A percentile compares a stretch with the other conserved stretches of the same genome.
Evolutionary conservation across 345 rosid genomes (phyloP).

Genomic region (Excoecaria cochinchinensis): DNA sequence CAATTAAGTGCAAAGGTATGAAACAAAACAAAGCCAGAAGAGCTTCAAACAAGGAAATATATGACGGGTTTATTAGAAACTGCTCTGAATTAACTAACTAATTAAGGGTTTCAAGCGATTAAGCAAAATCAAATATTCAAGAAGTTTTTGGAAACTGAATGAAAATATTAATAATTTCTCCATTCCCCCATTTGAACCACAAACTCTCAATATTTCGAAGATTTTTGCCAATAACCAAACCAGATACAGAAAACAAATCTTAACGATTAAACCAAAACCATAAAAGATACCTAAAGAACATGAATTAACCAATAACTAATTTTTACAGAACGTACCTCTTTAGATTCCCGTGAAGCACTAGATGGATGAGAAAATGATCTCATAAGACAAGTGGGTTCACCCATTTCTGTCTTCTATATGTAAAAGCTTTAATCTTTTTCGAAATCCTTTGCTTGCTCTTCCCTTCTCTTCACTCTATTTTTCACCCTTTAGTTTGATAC

Average conservation of each 20-base stretch:
- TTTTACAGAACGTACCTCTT: constrained; percentile 45
- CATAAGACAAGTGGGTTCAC: constrained; percentile 65
- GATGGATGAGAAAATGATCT: constrained; percentile 90
- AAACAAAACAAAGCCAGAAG: not conserved
- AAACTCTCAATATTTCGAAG: constrained; percentile 8
- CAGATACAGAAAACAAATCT: not conserved
- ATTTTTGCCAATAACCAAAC: constrained; percentile 12
- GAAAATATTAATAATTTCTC: constrained; percentile 2
- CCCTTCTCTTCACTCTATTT: not conserved
- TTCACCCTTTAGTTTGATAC: not conserved
- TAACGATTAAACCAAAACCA: not conserved
- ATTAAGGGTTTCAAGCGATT: not conserved
- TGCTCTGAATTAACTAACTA: not conserved
- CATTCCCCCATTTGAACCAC: not conserved
- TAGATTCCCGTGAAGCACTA: constrained; percentile 45
- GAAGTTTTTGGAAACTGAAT: not conserved
- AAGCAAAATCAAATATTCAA: constrained; percentile 8
- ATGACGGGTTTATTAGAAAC: not conserved
- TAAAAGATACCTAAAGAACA: not conserved
- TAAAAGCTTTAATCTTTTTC: not conserved
- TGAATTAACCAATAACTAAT: not conserved
- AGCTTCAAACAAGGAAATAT: constrained; percentile 3
- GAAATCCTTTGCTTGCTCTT: constrained; percentile 3
- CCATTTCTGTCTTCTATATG: constrained; percentile 42
- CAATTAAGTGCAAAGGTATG: not conserved